A percentile compares a stretch with the other conserved stretches of the same genome.
Conservation (phyloP, 345 rosid genomes). For the Lumnitzera littorea region DNA sequence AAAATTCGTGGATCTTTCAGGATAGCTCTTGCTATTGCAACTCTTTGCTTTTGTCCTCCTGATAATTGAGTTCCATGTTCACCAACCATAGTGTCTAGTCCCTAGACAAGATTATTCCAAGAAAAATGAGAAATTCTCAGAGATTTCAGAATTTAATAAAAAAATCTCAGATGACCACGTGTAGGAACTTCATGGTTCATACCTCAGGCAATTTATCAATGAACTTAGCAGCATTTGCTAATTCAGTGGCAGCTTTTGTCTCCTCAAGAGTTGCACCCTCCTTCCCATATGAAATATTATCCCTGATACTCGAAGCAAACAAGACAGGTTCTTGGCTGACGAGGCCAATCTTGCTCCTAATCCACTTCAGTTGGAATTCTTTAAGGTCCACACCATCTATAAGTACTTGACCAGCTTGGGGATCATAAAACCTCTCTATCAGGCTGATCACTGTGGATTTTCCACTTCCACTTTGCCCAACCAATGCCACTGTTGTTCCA, state of each 20-base stretch:
- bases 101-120: conserved; percentile 17
- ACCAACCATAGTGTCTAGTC: conserved; percentile 87
- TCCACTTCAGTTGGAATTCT: conserved; percentile 73
- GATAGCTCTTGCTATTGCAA: conserved; percentile 89
- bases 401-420: conserved; percentile 50
- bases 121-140: too few relatives aligned
- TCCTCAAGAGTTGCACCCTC: conserved; percentile 66
- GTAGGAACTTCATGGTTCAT: not conserved
- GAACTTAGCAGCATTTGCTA: conserved; percentile 74
- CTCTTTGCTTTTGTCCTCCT: conserved; percentile 95
- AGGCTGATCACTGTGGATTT: conserved; percentile 77
- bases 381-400: conserved; percentile 60
- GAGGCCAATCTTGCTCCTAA: conserved; percentile 62
- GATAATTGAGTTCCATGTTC: conserved; percentile 94
- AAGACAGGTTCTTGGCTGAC: conserved; percentile 85
- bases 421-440: conserved; percentile 81
- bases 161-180: too few relatives aligned
- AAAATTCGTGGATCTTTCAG: conserved; percentile 71
- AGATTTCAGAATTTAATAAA: too few relatives aligned
- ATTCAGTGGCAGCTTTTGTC: conserved; percentile 56
- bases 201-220: conserved; percentile 73
- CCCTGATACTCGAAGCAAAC: conserved; percentile 60
- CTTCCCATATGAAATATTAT: conserved; percentile 71
- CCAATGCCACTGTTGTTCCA: conserved; percentile 69
- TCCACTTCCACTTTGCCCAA: conserved; percentile 89